A percentile compares a stretch with the other conserved stretches of the same genome.
Conservation (phyloP, 352 stramenopile species). For the Pythium dissotocum region DNA sequence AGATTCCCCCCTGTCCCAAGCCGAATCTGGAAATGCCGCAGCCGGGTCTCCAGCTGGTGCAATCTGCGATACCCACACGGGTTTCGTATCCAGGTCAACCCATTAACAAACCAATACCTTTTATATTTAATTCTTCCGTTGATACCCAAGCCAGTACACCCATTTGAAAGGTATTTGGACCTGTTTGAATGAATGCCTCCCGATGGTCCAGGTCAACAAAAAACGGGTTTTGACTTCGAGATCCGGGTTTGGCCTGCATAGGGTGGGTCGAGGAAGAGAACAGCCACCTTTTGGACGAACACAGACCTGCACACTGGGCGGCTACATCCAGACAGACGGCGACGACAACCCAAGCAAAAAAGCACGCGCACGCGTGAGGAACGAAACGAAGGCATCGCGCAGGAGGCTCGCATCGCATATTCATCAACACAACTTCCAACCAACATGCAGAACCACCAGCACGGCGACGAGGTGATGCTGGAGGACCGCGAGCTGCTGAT, state of each 20-base stretch:
- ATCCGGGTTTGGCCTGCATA: too few species aligned
- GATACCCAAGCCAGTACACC: too few species aligned
- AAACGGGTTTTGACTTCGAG: too few species aligned
- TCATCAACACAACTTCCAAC: neutral
- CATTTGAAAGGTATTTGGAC: too few species aligned
- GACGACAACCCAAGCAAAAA: neutral
- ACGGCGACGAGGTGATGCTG: constrained; percentile 26
- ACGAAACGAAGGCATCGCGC: too few species aligned
- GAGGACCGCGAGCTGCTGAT: constrained; percentile 63
- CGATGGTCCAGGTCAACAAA: neutral
- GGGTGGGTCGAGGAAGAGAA: constrained; percentile 1
- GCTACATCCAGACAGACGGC: neutral
- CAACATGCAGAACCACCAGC: constrained; percentile 30
- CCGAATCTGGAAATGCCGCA: neutral
- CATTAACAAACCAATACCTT: too few species aligned
- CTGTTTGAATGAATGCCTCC: too few species aligned
- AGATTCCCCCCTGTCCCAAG: neutral
- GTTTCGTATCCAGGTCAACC: neutral
- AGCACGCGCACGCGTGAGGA: neutral
- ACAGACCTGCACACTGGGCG: neutral
- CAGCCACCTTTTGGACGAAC: neutral
- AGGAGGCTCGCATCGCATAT: too few species aligned
- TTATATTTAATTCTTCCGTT: too few species aligned
- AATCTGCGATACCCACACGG: neutral
- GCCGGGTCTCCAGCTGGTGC: neutral